Percentiles rank a stretch among this genome's conserved stretches.
Evolutionary conservation across 73 alveolate genomes (phyloP).

Genomic region (Blepharisma stoltei): DNA sequence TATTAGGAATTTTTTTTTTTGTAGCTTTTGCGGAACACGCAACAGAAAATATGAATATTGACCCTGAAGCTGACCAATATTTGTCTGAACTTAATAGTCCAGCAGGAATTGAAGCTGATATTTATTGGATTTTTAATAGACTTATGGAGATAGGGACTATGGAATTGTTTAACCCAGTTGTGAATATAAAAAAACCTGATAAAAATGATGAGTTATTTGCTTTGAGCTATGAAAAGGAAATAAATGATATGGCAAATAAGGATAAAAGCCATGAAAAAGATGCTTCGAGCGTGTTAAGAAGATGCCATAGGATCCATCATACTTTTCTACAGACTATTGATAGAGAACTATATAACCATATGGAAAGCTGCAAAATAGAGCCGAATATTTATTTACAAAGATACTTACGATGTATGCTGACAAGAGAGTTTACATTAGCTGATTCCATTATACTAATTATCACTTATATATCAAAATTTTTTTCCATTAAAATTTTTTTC

Average conservation of each 20-base stretch:
- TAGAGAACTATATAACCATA: background rate
- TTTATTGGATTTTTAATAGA: conserved; percentile 10
- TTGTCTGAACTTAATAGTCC: background rate
- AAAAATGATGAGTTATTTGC: conserved; percentile 9
- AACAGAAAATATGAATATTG: background rate
- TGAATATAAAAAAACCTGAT: background rate
- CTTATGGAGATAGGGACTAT: conserved; percentile 10
- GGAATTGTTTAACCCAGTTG: conserved; percentile 26
- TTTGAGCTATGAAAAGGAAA: background rate
- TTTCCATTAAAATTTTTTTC: too few species aligned
- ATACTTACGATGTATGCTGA: conserved; percentile 5
- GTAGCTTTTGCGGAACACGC: conserved; percentile 54
- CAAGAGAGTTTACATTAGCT: conserved; percentile 11
- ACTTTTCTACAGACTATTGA: background rate
- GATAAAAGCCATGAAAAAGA: conserved; percentile 7
- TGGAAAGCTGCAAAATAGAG: background rate
- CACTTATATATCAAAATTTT: too few species aligned
- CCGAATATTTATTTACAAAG: conserved; percentile 23
- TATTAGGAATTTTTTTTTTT: conserved; percentile 65
- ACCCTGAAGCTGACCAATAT: background rate
- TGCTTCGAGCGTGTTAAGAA: background rate
- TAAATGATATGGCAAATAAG: background rate
- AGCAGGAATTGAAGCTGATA: conserved; percentile 25
- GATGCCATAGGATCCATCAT: conserved; percentile 1
- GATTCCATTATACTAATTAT: too few species aligned